Evolutionary conservation across 805 yeast species (phyloP), one percentile per base, ranked within the genome.

Genomic region (Metschnikowia rubicola): DNA sequence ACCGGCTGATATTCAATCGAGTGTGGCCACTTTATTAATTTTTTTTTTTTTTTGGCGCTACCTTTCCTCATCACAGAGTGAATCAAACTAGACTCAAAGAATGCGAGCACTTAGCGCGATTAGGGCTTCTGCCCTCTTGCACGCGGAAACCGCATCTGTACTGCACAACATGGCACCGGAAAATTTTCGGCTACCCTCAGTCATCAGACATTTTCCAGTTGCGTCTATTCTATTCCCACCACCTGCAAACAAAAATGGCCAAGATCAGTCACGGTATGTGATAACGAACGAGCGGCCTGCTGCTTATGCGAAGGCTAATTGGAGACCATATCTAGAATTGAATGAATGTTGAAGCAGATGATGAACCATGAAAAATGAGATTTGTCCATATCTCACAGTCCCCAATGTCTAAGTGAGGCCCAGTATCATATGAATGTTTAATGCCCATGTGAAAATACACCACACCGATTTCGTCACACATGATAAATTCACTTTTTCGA

Each of bases 191-290:
- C 44, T 37, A 41, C 45, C 47, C 47, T 38, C 48, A 35, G 30
- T 47, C 44, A 46, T 46, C 46, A 44, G 37, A 43, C 44, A 48
- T 47, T 54, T 47, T 37, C 40, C 37, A 42, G 19, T 15, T 40
- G 31, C 37, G 43, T 41, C 42, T 31, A 34, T 39, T 48, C 51
- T 44, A 37, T 47, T 43, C 47, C 53, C 51, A 48, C 48, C 46
- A 48, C 43, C 46, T 47, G 40, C 44, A 45, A 46, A 52, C 50
- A 60, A 74, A 68, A 71, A 79, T 79, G 83, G 83, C 80, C 77
- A 79, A 79, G 73, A 72, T 78, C 73, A 77, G 82, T 72, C 78
- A 77, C 70, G 83, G 83, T 78, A 78, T 60, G 60, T 70, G 62
- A 21, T 21, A 21, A 21, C 7, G 26, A 21, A 21, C 5, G 26